A percentile compares a stretch with the other conserved stretches of the same genome.
Conservation (phyloP, 2,329 filamentous ascomycete species). For the Fusarium kyushuense region DNA sequence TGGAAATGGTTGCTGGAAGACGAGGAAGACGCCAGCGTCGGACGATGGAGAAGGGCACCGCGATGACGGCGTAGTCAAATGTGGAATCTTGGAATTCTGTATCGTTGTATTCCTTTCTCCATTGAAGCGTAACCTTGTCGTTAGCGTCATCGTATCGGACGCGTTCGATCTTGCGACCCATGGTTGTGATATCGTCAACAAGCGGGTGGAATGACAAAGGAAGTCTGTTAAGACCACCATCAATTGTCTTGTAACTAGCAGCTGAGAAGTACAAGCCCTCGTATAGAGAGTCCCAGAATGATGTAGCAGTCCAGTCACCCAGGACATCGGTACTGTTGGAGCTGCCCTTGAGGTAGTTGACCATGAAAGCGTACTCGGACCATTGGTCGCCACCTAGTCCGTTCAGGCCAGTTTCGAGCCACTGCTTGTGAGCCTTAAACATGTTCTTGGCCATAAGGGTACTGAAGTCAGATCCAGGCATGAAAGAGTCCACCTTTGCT, state of each 20-base stretch:
- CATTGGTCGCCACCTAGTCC: conserved; percentile 14
- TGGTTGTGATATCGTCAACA: conserved; percentile 1
- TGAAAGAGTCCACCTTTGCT: background rate
- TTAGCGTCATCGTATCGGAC: background rate
- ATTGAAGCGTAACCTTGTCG: conserved; percentile 3
- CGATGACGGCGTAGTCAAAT: conserved; percentile 1
- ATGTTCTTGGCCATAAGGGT: conserved; percentile 25
- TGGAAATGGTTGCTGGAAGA: conserved; percentile 14
- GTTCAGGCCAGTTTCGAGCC: conserved; percentile 11
- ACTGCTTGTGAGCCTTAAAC: conserved; percentile 23
- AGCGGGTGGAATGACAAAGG: conserved; percentile 1
- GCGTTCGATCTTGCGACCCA: conserved; percentile 19
- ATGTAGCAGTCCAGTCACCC: background rate
- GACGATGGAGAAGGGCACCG: conserved; percentile 9
- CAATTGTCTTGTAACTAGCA: conserved; percentile 5
- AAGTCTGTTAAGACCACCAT: conserved; percentile 3
- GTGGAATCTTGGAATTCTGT: conserved; percentile 14
- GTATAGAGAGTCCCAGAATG: background rate
- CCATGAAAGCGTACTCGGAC: conserved; percentile 16
- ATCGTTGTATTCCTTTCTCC: conserved; percentile 10
- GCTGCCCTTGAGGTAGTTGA: conserved; percentile 15
- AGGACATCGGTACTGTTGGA: conserved; percentile 13
- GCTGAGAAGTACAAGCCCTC: conserved; percentile 13
- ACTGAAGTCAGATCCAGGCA: background rate
- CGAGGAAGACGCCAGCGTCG: conserved; percentile 2